Conservation (phyloP, 2,329 filamentous ascomycete species). For the Colletotrichum orchidophilum region DNA sequence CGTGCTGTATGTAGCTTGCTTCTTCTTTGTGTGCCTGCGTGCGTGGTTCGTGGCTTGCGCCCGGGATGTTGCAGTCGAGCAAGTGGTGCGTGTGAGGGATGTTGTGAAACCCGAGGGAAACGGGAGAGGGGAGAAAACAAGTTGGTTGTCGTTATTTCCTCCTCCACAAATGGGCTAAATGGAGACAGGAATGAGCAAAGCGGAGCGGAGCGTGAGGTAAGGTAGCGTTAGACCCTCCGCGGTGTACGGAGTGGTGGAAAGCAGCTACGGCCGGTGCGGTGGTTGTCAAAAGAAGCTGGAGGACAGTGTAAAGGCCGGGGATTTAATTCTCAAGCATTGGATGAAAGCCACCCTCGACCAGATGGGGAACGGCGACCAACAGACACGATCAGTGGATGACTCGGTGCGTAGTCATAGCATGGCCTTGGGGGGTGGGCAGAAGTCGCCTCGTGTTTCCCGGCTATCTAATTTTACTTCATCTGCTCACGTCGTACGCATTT, state of each 20-base stretch:
- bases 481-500: background rate
- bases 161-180: constrained; percentile 17
- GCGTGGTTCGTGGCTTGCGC: constrained; percentile 21
- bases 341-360: background rate
- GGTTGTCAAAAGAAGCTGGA: background rate
- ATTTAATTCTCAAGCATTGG: background rate
- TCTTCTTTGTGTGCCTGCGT: constrained; percentile 1
- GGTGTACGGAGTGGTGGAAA: background rate
- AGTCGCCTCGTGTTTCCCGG: background rate
- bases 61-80: constrained; percentile 19
- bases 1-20: constrained; percentile 5
- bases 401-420: background rate
- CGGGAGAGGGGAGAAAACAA: constrained; percentile 21
- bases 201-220: constrained; percentile 9
- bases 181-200: constrained; percentile 19
- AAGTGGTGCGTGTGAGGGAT: constrained; percentile 12
- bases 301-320: background rate
- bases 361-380: background rate
- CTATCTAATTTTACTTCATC: background rate
- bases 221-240: background rate
- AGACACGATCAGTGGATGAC: background rate
- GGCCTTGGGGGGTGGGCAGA: background rate
- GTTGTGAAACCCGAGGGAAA: constrained; percentile 21
- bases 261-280: background rate
- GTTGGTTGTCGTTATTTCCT: constrained; percentile 25